Conservation (phyloP, 1,284 basidiomycete species). For the Boletus sp. region DNA sequence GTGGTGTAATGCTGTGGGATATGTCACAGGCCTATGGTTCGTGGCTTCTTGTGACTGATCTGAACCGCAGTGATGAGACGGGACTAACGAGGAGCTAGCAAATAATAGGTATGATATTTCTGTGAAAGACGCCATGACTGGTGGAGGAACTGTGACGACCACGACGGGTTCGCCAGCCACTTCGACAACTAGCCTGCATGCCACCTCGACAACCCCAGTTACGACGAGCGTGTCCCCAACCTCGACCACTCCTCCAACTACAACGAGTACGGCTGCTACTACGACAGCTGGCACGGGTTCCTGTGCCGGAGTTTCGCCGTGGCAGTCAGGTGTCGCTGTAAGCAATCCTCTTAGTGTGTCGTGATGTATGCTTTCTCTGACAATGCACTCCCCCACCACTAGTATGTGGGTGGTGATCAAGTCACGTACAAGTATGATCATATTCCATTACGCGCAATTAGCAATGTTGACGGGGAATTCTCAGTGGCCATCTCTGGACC, state of each 20-base stretch:
- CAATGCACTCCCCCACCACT: too few species aligned
- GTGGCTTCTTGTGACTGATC: neutral
- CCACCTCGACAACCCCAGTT: slow-evolving; percentile 18
- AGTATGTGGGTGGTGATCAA: slow-evolving; percentile 23
- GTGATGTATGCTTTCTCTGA: neutral
- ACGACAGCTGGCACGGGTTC: slow-evolving; percentile 25
- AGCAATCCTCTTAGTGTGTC: slow-evolving; percentile 18
- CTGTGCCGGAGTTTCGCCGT: slow-evolving; percentile 47
- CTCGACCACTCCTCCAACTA: slow-evolving; percentile 19
- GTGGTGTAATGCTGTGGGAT: slow-evolving; percentile 70
- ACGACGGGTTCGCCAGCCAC: slow-evolving; percentile 18
- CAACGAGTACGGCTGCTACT: slow-evolving; percentile 20
- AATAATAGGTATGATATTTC: slow-evolving; percentile 26
- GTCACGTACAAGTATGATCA: slow-evolving; percentile 21
- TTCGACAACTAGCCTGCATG: slow-evolving; percentile 8
- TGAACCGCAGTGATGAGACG: neutral
- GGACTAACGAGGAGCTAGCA: slow-evolving; percentile 11
- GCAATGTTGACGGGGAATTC: slow-evolving; percentile 1
- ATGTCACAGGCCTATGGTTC: slow-evolving; percentile 53
- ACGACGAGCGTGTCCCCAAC: neutral
- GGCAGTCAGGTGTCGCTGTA: slow-evolving; percentile 44
- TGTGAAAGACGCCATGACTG: slow-evolving; percentile 21
- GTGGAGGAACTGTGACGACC: slow-evolving; percentile 5
- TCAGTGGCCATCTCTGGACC: slow-evolving; percentile 24
- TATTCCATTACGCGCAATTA: neutral